phyloP scores from a whole-genome alignment of 768 basidiomycete species.

The Suillus sp. region DNA sequence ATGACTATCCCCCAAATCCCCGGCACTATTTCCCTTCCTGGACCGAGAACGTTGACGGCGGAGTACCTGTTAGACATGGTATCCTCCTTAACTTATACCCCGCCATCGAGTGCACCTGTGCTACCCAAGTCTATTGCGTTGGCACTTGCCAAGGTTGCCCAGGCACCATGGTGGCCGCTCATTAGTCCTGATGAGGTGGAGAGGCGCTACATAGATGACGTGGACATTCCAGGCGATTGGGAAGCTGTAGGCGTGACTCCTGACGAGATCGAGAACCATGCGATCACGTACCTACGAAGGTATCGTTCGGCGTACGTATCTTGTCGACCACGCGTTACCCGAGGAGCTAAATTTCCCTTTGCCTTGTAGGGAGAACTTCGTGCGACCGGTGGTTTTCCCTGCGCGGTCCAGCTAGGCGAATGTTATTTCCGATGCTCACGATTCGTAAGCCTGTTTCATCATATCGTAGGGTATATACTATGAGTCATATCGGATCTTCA shows the following conservation, averaged over 20 bases:
- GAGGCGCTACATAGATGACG: constrained; percentile 85
- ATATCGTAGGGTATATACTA: constrained; percentile 13
- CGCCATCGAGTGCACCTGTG: constrained; percentile 69
- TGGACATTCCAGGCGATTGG: constrained; percentile 77
- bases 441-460: constrained; percentile 29
- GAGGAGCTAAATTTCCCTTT: constrained; percentile 16
- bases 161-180: constrained; percentile 86
- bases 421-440: constrained; percentile 33
- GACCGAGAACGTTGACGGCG: constrained; percentile 83
- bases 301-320: constrained; percentile 84
- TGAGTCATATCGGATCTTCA: constrained; percentile 16
- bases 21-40: constrained; percentile 80
- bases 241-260: constrained; percentile 78
- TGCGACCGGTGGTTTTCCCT: constrained; percentile 68
- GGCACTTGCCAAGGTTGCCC: constrained; percentile 61
- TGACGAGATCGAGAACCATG: constrained; percentile 83
- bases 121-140: constrained; percentile 76
- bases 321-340: constrained; percentile 6
- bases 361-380: constrained; percentile 60
- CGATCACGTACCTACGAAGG: constrained; percentile 86
- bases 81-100: constrained; percentile 75
- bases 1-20: constrained; percentile 61
- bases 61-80: constrained; percentile 82
- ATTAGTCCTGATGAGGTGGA: constrained; percentile 89
- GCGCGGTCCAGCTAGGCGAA: constrained; percentile 41